Evolutionary conservation across 352 stramenopile species (phyloP), one percentile per base, ranked within the genome.

Genomic region (Halophytophthora batemanensis): DNA sequence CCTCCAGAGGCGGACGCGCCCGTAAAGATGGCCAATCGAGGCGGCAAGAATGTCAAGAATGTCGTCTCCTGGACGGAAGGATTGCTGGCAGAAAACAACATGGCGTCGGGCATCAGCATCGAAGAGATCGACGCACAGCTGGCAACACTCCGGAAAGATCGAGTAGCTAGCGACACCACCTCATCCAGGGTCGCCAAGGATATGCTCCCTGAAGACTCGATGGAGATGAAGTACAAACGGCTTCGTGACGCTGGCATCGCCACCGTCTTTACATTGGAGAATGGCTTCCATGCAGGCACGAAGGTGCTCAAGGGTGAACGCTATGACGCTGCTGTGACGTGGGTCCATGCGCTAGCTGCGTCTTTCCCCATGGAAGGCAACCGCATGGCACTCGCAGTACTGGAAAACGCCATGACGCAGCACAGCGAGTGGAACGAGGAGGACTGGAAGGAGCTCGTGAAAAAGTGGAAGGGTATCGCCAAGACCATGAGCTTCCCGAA

Each of bases 331-430:
- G 83, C 81, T 17, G 37, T 89, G 25, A 65, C 68, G 53, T 94
- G 79, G 80, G 59, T 91, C 35, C 53, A 73, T 40, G 75, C 83
- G 15, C 61, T 93, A 17, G 64, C 66, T 0, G 69, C 59, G 1
- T 61, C 72, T 0, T 94, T 94, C 54, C 82, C 84, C 2, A 59
- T 92, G 25, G 61, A 86, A 49, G 60, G 64, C 37, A 94, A 94
- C 43, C 72, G 77, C 33, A 49, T 55, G 0, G 73, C 65, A 14
- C 71, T 93, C n/a, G 45, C 50, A 4, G 64, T 59, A 29, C 56
- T 93, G 2, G 55, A 61, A 0, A 54, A 67, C 7, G 54, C 55
- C 0, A 74, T 85, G 46, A 59, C 70, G 39, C 62, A 57, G n/a
- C 65, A 62, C 12, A 64, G 61, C 13, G 56, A 54, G 8, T 93